These are phyloP conservation scores for Coemansia sp. DNA, from an alignment of 192 early-diverging fungal genomes.

Conservation along the genomic window DNA sequence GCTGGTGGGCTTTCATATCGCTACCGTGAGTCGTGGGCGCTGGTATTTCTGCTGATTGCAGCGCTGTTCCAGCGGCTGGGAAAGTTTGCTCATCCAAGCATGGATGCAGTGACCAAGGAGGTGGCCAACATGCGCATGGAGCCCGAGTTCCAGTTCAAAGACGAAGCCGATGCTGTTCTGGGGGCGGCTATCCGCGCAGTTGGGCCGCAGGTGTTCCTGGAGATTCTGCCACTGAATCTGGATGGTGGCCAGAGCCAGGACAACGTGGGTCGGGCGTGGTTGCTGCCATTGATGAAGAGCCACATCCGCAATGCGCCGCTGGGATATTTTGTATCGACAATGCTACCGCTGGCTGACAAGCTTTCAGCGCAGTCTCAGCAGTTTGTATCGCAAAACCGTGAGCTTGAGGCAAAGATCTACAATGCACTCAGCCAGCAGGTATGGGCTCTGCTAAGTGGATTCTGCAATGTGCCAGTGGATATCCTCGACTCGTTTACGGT, in stretches of 20 bases:
- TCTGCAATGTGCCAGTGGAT: conserved; percentile 84
- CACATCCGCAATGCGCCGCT: conserved; percentile 72
- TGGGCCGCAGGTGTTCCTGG: conserved; percentile 76
- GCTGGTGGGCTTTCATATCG: conserved; percentile 69
- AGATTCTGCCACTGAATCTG: conserved; percentile 82
- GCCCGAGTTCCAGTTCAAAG: conserved; percentile 79
- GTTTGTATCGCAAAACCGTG: conserved; percentile 59
- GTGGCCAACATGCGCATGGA: conserved; percentile 81
- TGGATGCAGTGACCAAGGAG: conserved; percentile 60
- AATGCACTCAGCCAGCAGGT: conserved; percentile 85
- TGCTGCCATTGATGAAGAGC: conserved; percentile 80
- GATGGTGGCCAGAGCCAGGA: conserved; percentile 52
- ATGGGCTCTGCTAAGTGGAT: conserved; percentile 81
- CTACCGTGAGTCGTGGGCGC: conserved; percentile 81
- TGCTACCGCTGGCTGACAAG: conserved; percentile 80
- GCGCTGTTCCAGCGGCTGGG: conserved; percentile 78
- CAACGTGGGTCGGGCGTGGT: conserved; percentile 79
- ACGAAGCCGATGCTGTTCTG: conserved; percentile 79
- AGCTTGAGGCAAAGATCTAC: conserved; percentile 83
- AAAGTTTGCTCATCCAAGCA: conserved; percentile 56
- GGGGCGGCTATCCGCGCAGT: conserved; percentile 76
- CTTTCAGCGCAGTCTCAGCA: conserved; percentile 64
- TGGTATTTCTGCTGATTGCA: conserved; percentile 73
- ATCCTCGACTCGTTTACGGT: conserved; percentile 61
- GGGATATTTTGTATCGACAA: conserved; percentile 63